Conservation (phyloP, 1,139 yeast species). For the Geotrichum candidum region DNA sequence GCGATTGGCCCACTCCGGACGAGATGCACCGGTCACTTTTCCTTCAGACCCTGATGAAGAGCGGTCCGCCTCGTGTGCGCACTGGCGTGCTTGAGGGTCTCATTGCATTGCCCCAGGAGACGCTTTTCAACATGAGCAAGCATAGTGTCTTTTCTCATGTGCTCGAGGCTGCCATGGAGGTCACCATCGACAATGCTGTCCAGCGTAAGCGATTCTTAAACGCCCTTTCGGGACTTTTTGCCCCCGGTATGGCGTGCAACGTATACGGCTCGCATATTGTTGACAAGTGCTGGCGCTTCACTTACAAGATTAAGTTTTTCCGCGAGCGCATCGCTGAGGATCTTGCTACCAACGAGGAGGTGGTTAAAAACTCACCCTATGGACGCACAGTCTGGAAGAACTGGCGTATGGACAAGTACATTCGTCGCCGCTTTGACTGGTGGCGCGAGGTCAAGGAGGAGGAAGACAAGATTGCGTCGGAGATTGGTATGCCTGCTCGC, state of each 20-base stretch:
- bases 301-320: slow-evolving; percentile 70
- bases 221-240: slow-evolving; percentile 46
- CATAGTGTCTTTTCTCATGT: slow-evolving; percentile 76
- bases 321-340: slow-evolving; percentile 81
- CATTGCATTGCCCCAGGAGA: slow-evolving; percentile 50
- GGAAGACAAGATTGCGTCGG: slow-evolving; percentile 40
- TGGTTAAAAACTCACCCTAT: slow-evolving; percentile 75
- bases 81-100: slow-evolving; percentile 46
- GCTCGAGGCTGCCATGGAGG: slow-evolving; percentile 38
- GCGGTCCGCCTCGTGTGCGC: slow-evolving; percentile 9
- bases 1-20: slow-evolving; percentile 88
- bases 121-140: slow-evolving; percentile 63
- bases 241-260: slow-evolving; percentile 61
- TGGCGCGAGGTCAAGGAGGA: slow-evolving; percentile 64
- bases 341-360: slow-evolving; percentile 52
- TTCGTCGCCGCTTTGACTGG: slow-evolving; percentile 79
- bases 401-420: slow-evolving; percentile 78
- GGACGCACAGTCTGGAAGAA: slow-evolving; percentile 94
- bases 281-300: slow-evolving; percentile 76
- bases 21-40: slow-evolving; percentile 77
- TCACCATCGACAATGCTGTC: slow-evolving; percentile 42
- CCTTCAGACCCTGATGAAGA: slow-evolving; percentile 49
- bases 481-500: slow-evolving; percentile 20
- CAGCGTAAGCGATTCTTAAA: slow-evolving; percentile 67
- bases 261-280: slow-evolving; percentile 90